Evolutionary conservation across 192 early-diverging fungal species (phyloP), one percentile per base, ranked within the genome.

Genomic region (Gamsiella multidivaricata): DNA sequence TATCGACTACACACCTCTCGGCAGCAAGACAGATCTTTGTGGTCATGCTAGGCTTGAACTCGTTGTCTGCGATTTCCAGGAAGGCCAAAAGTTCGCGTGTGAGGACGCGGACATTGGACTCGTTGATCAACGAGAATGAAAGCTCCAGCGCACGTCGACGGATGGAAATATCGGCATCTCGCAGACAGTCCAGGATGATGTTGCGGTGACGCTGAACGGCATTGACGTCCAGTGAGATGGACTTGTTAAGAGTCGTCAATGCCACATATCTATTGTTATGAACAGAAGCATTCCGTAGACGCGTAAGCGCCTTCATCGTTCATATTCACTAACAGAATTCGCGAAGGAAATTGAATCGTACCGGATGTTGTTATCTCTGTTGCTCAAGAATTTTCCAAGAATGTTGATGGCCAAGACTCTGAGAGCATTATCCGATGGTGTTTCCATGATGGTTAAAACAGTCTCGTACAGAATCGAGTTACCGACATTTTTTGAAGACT

Each of bases 401-500:
- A 98, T 96, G 66, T 99, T 99, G 72, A 99, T 95, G 18, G 94
- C 98, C 65, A 99, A 80, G 37, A 98, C 94, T 36, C 97, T 90
- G 65, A 99, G 84, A 20, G 95, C 93, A 51, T 84, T 88, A 61
- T 97, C 96, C 49, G 91, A 93, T 61, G 95, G 93, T 56, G 96
- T 95, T 22, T 94, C 93, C 93, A 99, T 94, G 51, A 96, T 96
- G 3, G 98, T 97, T 74, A 97, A 74, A 1, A 98, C 97, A 39
- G 96, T 94, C 74, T 99, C 98, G 80, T 99, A 99, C 51, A 98
- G 83, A 59, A 99, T 96, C 12, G 98, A 90, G 68, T 96, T 98
- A 25, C 97, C 98, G 36, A 97, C 96, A 80, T 99, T 99, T 80
- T 98, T 96, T 12, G 93, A 80, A 11, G 89, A 89, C 85, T 98